These are phyloP conservation scores for Phialophora expanda DNA, from an alignment of 2,329 filamentous ascomycete species.

Conservation along the genomic window DNA sequence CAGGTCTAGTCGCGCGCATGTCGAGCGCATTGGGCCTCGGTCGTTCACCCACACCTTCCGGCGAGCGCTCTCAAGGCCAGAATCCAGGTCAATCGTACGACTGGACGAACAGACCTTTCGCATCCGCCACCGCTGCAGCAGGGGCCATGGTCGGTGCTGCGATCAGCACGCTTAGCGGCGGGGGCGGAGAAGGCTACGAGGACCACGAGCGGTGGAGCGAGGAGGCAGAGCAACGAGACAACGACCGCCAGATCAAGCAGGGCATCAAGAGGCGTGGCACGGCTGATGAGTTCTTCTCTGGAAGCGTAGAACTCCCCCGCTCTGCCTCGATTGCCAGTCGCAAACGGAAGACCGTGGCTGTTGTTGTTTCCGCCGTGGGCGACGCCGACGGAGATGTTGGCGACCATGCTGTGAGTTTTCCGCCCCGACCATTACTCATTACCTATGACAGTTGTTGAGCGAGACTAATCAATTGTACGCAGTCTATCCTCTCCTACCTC, in stretches of 20 bases:
- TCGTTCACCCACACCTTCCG: conserved; percentile 70
- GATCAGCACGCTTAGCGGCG: conserved; percentile 80
- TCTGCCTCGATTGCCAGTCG: conserved; percentile 25
- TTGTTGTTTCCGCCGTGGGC: conserved; percentile 82
- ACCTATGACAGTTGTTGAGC: neutral
- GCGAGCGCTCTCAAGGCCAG: conserved; percentile 13
- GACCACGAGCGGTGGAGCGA: conserved; percentile 94
- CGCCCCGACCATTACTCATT: neutral
- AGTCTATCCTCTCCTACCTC: conserved; percentile 89
- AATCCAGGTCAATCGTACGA: conserved; percentile 88
- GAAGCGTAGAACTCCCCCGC: conserved; percentile 32
- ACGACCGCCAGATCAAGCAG: conserved; percentile 41
- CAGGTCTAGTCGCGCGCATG: conserved; percentile 74
- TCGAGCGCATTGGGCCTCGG: conserved; percentile 68
- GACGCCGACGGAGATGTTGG: conserved; percentile 64
- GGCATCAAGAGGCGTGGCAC: conserved; percentile 41
- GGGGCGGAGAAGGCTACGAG: conserved; percentile 77
- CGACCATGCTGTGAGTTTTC: conserved; percentile 79
- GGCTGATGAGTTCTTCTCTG: conserved; percentile 42
- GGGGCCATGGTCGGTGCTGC: conserved; percentile 82
- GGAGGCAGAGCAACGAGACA: conserved; percentile 73
- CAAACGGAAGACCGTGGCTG: conserved; percentile 77
- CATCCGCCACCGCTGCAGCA: conserved; percentile 79
- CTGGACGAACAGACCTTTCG: conserved; percentile 78
- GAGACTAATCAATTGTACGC: conserved; percentile 26